Evolutionary conservation across 352 stramenopile genomes (phyloP).

Genomic region (Phytophthora citricola): DNA sequence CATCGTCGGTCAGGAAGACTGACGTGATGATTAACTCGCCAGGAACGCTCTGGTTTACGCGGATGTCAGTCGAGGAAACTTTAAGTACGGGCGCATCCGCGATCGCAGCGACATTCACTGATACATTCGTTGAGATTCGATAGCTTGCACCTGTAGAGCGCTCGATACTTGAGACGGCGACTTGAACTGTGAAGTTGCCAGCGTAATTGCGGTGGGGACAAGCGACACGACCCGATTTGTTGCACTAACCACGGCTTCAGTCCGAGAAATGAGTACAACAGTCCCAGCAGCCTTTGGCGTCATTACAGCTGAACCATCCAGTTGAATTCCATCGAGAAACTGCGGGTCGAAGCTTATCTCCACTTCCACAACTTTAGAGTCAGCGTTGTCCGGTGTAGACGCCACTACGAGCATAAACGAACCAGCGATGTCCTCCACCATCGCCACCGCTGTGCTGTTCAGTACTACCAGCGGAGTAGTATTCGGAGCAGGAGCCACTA

Average conservation of each 20-base stretch:
- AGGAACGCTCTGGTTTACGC: slow-evolving; percentile 43
- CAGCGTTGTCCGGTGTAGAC: slow-evolving; percentile 49
- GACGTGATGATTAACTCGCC: slow-evolving; percentile 38
- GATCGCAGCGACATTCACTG: slow-evolving; percentile 36
- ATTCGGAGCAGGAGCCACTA: slow-evolving; percentile 51
- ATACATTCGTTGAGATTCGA: slow-evolving; percentile 29
- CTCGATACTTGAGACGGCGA: slow-evolving; percentile 42
- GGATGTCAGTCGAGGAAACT: slow-evolving; percentile 21
- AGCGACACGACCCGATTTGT: slow-evolving; percentile 39
- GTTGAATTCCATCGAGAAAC: slow-evolving; percentile 35
- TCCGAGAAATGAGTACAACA: slow-evolving; percentile 33
- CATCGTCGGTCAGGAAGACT: slow-evolving; percentile 42
- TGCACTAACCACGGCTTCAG: slow-evolving; percentile 5
- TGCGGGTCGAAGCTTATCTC: slow-evolving; percentile 37
- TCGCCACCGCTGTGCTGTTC: slow-evolving; percentile 35
- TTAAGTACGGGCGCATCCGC: slow-evolving; percentile 46
- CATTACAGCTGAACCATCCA: slow-evolving; percentile 37
- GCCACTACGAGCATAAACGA: slow-evolving; percentile 47
- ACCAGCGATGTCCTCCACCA: slow-evolving; percentile 40
- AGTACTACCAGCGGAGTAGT: slow-evolving; percentile 33
- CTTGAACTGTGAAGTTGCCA: slow-evolving; percentile 40
- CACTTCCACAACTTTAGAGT: slow-evolving; percentile 60
- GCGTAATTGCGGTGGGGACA: slow-evolving; percentile 42
- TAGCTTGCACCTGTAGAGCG: slow-evolving; percentile 29
- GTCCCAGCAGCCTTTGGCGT: slow-evolving; percentile 13